Evolutionary conservation across 2,329 filamentous ascomycete genomes (phyloP).

Genomic region (Arthrobotrys iridis): DNA sequence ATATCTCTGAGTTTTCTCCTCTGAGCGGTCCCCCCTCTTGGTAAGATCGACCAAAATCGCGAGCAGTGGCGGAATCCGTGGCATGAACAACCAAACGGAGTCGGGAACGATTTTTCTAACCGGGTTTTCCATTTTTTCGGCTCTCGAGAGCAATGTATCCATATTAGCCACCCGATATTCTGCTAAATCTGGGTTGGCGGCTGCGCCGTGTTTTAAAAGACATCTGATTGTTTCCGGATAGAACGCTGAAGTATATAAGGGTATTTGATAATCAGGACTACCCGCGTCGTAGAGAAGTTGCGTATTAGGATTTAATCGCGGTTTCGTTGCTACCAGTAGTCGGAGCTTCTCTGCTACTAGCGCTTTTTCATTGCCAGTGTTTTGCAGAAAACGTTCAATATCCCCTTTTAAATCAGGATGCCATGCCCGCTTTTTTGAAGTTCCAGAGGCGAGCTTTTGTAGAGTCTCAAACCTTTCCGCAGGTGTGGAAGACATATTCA

Average conservation of each 20-base stretch:
- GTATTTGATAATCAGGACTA: not conserved
- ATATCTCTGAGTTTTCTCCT: not conserved
- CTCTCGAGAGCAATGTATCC: too few relatives aligned
- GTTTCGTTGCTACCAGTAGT: not conserved
- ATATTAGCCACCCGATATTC: too few relatives aligned
- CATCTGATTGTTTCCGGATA: not conserved
- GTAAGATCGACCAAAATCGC: not conserved
- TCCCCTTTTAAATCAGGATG: not conserved
- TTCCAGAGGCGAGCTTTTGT: not conserved
- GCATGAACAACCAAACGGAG: not conserved
- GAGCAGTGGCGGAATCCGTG: not conserved
- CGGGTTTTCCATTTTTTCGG: not conserved
- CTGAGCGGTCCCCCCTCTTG: not conserved
- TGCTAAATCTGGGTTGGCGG: not conserved
- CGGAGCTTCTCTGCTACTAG: not conserved
- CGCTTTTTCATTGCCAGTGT: not conserved
- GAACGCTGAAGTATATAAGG: not conserved
- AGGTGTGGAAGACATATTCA: not conserved
- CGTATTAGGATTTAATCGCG: not conserved
- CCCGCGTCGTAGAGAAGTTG: not conserved
- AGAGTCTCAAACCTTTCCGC: not conserved
- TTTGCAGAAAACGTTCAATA: not conserved
- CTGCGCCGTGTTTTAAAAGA: slow-evolving; percentile 1
- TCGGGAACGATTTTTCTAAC: too few relatives aligned
- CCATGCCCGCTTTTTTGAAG: not conserved